Evolutionary conservation across 1,284 basidiomycete species (phyloP).

Genomic region (Malassezia brasiliensis): DNA sequence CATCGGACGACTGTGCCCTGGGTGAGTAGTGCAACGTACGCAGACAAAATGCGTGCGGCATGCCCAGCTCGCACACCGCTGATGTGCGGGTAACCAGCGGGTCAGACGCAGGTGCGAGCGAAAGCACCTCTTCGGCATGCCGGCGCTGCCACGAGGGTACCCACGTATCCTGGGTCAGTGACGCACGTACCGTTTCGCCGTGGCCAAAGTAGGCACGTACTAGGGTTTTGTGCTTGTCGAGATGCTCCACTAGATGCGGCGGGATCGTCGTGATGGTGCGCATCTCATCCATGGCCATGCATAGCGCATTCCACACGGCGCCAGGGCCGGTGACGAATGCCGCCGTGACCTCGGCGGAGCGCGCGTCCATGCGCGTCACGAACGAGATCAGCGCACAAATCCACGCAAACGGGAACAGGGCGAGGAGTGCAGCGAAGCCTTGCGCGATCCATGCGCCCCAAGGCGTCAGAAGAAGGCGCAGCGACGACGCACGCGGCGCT

Average conservation of each 20-base stretch:
- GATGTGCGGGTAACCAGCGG: conserved; percentile 2
- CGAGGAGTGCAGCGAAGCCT: background rate
- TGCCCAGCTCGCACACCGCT: conserved; percentile 1
- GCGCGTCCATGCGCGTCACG: background rate
- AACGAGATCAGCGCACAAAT: background rate
- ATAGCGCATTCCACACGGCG: background rate
- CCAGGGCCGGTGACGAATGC: background rate
- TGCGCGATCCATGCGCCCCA: background rate
- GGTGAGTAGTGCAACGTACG: background rate
- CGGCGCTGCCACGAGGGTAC: conserved; percentile 3
- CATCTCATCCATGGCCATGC: conserved; percentile 10
- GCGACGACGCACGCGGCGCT: conserved; percentile 2
- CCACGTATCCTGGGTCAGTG: conserved; percentile 13
- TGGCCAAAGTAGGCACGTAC: conserved; percentile 12
- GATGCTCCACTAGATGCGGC: background rate
- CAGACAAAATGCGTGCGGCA: conserved; percentile 16
- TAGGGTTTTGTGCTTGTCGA: background rate
- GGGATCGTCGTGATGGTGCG: conserved; percentile 2
- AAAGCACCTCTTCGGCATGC: conserved; percentile 4
- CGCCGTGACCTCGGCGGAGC: background rate
- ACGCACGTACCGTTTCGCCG: conserved; percentile 7
- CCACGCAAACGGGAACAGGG: conserved; percentile 1
- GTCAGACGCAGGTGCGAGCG: background rate
- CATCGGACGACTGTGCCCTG: background rate
- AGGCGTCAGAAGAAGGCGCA: background rate